Conservation (phyloP, 208 protist genomes). For the Trypanosoma scelopori region DNA sequence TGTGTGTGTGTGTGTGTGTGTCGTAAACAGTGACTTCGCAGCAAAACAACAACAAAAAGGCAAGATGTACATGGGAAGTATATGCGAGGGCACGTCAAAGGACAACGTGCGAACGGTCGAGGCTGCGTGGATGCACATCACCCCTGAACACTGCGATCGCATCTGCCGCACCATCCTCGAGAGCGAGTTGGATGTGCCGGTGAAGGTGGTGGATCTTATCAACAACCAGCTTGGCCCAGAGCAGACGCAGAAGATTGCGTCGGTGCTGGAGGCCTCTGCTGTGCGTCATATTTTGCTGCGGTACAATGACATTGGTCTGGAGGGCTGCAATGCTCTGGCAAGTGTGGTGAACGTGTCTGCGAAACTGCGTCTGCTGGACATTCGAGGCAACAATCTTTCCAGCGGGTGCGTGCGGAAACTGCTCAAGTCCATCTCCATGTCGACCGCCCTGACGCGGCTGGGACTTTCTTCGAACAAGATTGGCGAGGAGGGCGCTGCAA, state of each 20-base stretch:
- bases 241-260: slow-evolving; percentile 53
- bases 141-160: slow-evolving; percentile 44
- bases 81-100: background rate
- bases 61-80: background rate
- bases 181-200: slow-evolving; percentile 45
- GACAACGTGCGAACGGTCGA: slow-evolving; percentile 40
- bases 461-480: slow-evolving; percentile 76
- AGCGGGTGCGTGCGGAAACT: slow-evolving; percentile 65
- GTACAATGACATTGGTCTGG: slow-evolving; percentile 89
- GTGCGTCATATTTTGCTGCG: slow-evolving; percentile 74
- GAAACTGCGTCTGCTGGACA: slow-evolving; percentile 68
- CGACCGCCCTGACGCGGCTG: slow-evolving; percentile 60
- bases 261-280: slow-evolving; percentile 56
- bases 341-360: slow-evolving; percentile 70
- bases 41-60: background rate
- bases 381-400: slow-evolving; percentile 80
- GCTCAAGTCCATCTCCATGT: slow-evolving; percentile 70
- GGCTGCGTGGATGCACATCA: slow-evolving; percentile 62
- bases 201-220: slow-evolving; percentile 67
- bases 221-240: slow-evolving; percentile 85
- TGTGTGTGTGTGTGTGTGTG: slow-evolving; percentile 6
- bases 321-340: slow-evolving; percentile 87
- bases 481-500: slow-evolving; percentile 68
- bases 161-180: slow-evolving; percentile 63
- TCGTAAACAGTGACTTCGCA: background rate